phyloP scores from a whole-genome alignment of 1,284 basidiomycete species.

The Exobasidium cylindrosporum region DNA sequence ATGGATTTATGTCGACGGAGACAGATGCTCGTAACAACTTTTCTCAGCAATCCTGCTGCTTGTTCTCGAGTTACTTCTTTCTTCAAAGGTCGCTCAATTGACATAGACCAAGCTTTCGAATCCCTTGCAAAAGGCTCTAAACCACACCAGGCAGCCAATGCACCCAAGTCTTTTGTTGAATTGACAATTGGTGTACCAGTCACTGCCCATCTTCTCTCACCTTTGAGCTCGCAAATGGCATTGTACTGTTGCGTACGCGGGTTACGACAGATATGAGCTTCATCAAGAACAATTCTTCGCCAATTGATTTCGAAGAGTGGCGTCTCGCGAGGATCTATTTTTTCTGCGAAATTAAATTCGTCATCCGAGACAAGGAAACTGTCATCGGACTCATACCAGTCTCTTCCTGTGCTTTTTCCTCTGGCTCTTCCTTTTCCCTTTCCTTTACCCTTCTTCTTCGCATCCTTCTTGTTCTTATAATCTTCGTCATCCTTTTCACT shows the following conservation, averaged over 20 bases:
- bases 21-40: conserved; percentile 76
- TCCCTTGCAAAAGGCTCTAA: conserved; percentile 66
- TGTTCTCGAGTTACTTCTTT: conserved; percentile 6
- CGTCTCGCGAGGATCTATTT: conserved; percentile 57
- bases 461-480: background rate
- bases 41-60: conserved; percentile 58
- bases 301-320: conserved; percentile 57
- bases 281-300: conserved; percentile 84
- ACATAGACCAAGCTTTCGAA: conserved; percentile 57
- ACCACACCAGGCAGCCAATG: conserved; percentile 73
- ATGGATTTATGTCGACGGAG: conserved; percentile 83
- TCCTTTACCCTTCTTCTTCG: background rate
- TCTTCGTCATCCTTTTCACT: conserved; percentile 14
- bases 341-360: conserved; percentile 59
- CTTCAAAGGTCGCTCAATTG: conserved; percentile 64
- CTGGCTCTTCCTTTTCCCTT: conserved; percentile 1
- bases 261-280: conserved; percentile 82
- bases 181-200: conserved; percentile 88
- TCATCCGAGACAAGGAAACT: background rate
- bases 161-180: conserved; percentile 76
- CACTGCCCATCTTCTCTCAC: conserved; percentile 62
- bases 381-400: conserved; percentile 1
- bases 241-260: conserved; percentile 77
- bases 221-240: conserved; percentile 67
- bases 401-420: background rate